A percentile compares a stretch with the other conserved stretches of the same genome.
These are phyloP conservation scores for Hymenoscyphus infarciens DNA, from an alignment of 2,329 filamentous ascomycete species.

Conservation along the genomic window DNA sequence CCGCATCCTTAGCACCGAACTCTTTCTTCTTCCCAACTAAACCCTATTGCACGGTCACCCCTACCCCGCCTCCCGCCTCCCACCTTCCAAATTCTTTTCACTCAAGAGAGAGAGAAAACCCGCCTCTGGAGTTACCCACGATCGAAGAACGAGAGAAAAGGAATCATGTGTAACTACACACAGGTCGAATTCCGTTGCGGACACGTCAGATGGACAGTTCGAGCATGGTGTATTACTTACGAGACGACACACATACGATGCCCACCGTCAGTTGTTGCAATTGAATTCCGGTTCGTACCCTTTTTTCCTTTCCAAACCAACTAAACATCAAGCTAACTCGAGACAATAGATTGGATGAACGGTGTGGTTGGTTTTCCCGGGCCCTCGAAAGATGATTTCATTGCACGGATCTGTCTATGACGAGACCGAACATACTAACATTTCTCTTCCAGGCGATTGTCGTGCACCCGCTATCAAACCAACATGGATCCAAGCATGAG, in stretches of 20 bases:
- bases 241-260: slow-evolving; percentile 52
- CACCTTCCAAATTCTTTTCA: not conserved
- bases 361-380: slow-evolving; percentile 26
- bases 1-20: not conserved
- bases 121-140: not conserved
- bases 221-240: slow-evolving; percentile 49
- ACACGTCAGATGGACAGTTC: slow-evolving; percentile 52
- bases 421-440: slow-evolving; percentile 5
- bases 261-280: slow-evolving; percentile 47
- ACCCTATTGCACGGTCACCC: not conserved
- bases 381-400: not conserved
- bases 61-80: not conserved
- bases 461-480: slow-evolving; percentile 25
- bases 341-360: slow-evolving; percentile 29
- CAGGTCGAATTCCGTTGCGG: slow-evolving; percentile 55
- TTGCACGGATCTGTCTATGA: not conserved
- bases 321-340: slow-evolving; percentile 13
- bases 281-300: slow-evolving; percentile 29
- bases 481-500: slow-evolving; percentile 17
- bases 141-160: not conserved
- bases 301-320: not conserved
- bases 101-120: not conserved
- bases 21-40: not conserved
- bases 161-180: slow-evolving; percentile 55
- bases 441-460: slow-evolving; percentile 25